A percentile compares a stretch with the other conserved stretches of the same genome.
Evolutionary conservation across 2,329 filamentous ascomycete genomes (phyloP).

Genomic region (Elsinoe australis): DNA sequence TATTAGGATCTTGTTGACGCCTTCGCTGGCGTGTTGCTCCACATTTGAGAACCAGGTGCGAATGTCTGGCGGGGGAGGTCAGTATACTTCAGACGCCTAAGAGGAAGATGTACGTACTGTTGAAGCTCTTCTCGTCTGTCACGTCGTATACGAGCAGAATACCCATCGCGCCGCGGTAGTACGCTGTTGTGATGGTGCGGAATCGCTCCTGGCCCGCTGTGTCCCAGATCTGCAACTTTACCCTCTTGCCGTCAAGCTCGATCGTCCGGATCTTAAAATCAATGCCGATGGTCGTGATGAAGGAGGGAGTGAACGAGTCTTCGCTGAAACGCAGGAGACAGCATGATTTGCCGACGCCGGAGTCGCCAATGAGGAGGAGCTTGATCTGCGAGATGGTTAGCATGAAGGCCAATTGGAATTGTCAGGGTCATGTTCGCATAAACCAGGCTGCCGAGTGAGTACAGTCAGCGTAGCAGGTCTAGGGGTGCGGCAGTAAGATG

Average conservation of each 20-base stretch:
- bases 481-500: too few species aligned
- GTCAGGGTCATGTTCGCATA: not conserved
- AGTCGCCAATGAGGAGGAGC: constrained; percentile 91
- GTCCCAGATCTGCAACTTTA: constrained; percentile 99
- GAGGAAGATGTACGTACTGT: constrained; percentile 56
- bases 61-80: constrained; percentile 62
- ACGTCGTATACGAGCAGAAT: constrained; percentile 98
- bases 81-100: constrained; percentile 16
- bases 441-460: too few species aligned
- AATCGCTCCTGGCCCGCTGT: constrained; percentile 97
- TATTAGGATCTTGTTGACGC: constrained; percentile 98
- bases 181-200: constrained; percentile 96
- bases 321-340: constrained; percentile 94
- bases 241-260: constrained; percentile 95
- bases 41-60: constrained; percentile 99
- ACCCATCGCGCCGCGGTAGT: constrained; percentile 97
- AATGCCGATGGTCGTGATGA: constrained; percentile 98
- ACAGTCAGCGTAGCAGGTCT: too few species aligned
- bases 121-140: constrained; percentile 90
- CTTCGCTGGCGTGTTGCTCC: constrained; percentile 94
- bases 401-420: not conserved
- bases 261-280: constrained; percentile 99
- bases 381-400: constrained; percentile 63
- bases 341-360: constrained; percentile 94
- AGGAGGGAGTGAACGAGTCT: constrained; percentile 93